phyloP scores from a whole-genome alignment of 2,329 filamentous ascomycete genomes.

The Pestalotiopsis sp. region DNA sequence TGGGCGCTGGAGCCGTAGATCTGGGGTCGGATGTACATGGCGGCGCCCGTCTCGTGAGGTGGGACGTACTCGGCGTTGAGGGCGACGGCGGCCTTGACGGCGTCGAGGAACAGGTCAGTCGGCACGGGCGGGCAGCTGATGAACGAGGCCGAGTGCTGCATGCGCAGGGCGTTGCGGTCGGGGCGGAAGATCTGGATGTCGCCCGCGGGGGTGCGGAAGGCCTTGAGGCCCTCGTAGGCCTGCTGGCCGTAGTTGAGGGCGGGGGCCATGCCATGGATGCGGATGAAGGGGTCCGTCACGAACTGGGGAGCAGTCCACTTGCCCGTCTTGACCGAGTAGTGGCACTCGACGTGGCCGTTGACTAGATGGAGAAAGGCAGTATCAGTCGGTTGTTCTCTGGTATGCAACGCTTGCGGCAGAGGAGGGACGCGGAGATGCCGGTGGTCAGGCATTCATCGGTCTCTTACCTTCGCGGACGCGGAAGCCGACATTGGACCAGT shows the following conservation, averaged over 20 bases:
- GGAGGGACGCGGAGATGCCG: not conserved
- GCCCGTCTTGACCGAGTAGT: slow-evolving; percentile 73
- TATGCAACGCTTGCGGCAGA: not conserved
- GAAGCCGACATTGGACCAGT: slow-evolving; percentile 95
- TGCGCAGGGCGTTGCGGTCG: slow-evolving; percentile 77
- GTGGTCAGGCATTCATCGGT: not conserved
- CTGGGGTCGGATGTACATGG: slow-evolving; percentile 90
- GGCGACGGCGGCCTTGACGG: slow-evolving; percentile 78
- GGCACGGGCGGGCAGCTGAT: slow-evolving; percentile 84
- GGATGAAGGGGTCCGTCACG: slow-evolving; percentile 80
- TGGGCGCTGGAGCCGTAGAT: slow-evolving; percentile 88
- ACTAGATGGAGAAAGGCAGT: slow-evolving; percentile 52
- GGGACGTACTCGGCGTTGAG: slow-evolving; percentile 91
- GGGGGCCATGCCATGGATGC: slow-evolving; percentile 92
- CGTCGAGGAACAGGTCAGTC: slow-evolving; percentile 72
- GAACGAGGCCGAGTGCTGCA: slow-evolving; percentile 82
- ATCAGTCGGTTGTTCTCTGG: not conserved
- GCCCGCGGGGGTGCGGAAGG: slow-evolving; percentile 78
- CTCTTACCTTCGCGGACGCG: slow-evolving; percentile 79
- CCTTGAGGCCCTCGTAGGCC: slow-evolving; percentile 97
- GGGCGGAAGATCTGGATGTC: slow-evolving; percentile 87
- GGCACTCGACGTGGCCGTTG: slow-evolving; percentile 90
- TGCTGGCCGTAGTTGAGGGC: slow-evolving; percentile 97
- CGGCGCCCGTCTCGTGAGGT: slow-evolving; percentile 83
- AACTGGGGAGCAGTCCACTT: slow-evolving; percentile 80